A percentile compares a stretch with the other conserved stretches of the same genome.
These are phyloP conservation scores for Fraxinus quadrangulata DNA, from an alignment of 257 asterid species.

Conservation along the genomic window DNA sequence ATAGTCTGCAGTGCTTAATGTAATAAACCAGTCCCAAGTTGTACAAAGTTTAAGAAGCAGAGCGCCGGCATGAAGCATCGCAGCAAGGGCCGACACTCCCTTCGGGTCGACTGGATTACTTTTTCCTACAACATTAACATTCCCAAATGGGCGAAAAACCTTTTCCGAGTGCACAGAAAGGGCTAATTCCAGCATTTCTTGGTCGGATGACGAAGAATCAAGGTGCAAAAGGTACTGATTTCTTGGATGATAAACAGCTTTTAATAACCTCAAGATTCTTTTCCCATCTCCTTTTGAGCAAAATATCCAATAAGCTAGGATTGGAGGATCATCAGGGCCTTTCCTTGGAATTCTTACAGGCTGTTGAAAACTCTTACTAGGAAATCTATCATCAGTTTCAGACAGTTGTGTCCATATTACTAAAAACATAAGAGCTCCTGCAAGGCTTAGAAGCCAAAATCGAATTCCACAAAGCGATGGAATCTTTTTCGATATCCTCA, in stretches of 20 bases:
- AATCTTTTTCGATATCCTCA: slow-evolving; percentile 5
- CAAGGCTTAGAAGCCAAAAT: slow-evolving; percentile 33
- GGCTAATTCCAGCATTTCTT: slow-evolving; percentile 37
- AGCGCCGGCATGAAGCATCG: slow-evolving; percentile 60
- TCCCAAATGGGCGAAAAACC: slow-evolving; percentile 47
- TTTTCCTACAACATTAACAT: slow-evolving; percentile 52
- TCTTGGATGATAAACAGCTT: slow-evolving; percentile 57
- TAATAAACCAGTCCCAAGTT: slow-evolving; percentile 62
- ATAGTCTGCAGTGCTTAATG: slow-evolving; percentile 51
- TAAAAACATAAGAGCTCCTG: slow-evolving; percentile 27
- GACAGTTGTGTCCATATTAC: slow-evolving; percentile 23
- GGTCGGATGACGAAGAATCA: slow-evolving; percentile 35
- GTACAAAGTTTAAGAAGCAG: slow-evolving; percentile 43
- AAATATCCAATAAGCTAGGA: slow-evolving; percentile 58
- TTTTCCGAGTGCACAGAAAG: slow-evolving; percentile 22
- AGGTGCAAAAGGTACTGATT: slow-evolving; percentile 59
- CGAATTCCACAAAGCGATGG: slow-evolving; percentile 26
- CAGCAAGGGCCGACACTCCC: slow-evolving; percentile 59
- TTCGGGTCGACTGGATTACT: slow-evolving; percentile 40
- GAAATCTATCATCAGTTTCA: not conserved
- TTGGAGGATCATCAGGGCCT: slow-evolving; percentile 43
- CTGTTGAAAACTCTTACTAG: slow-evolving; percentile 1
- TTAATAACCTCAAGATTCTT: slow-evolving; percentile 51
- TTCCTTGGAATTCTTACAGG: slow-evolving; percentile 32
- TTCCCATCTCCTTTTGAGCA: slow-evolving; percentile 45